Evolutionary conservation across 768 basidiomycete genomes (phyloP), one percentile per base, ranked within the genome.

Genomic region (Tylopilus vinaceipallidus): DNA sequence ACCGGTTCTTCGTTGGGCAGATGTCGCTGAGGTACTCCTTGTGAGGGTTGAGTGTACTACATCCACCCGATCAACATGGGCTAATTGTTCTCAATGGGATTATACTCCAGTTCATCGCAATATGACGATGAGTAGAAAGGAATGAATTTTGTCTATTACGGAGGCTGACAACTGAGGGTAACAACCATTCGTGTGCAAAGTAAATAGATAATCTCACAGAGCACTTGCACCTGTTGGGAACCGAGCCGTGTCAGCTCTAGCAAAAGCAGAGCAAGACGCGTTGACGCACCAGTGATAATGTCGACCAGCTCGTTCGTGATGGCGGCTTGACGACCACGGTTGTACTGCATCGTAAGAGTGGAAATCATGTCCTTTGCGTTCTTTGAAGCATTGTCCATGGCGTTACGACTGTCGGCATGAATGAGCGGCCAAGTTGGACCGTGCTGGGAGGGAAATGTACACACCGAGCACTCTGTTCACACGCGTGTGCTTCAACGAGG

Each of bases 361-460:
- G 71, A 71, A 64, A 98, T 95, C 94, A 98, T 97, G 73, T 95
- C 94, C 29, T 73, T 75, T 50, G 97, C 97, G 71, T 99, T 98
- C 84, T 99, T 99, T 58, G 95, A 93, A 41, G 95, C 95, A 66
- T 93, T 98, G 82, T 98, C 97, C 97, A 99, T 99, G 64, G 97
- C 97, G 60, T 95, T 98, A 60, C 95, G 88, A 71, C 95, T 61
- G 49, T 48, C 19, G 35, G 26, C 13, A 26, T 9, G 12, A 1
- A 42, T 53, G 33, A 54, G 34, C 42, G 6, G 10, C 24, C 10
- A 11, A 8, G 19, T 16, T 23, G 2, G 32, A 22, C 27, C 6
- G 4, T 17, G 6, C 8, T 24, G 23, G 3, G 3, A 24, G 20
- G 19, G 1, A 16, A 12, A 24, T 32, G 11, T 30, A 74, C 65